Base-by-base conservation (phyloP, 2,329 filamentous ascomycete species). In the Phyllosticta capitalensis region DNA sequence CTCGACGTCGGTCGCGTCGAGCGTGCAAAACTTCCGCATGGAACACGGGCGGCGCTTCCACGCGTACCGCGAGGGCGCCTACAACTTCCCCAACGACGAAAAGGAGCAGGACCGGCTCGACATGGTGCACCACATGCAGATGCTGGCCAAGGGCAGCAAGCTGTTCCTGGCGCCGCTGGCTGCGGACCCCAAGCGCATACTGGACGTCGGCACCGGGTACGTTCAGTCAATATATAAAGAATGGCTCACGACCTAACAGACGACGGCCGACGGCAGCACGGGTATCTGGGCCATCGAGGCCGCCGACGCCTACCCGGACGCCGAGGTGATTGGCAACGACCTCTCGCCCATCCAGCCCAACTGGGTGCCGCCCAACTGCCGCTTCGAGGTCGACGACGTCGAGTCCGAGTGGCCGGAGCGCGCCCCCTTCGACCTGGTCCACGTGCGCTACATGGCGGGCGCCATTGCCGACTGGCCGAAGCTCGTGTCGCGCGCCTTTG, bases 351-450 rank as follows among this genome's bases (percentile, higher is more conserved):
- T 79, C 50, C 79, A 82, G 63, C 78, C 78, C 1, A 69, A 70
- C 33, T 72, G 77, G 71, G 75, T 85, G 9, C 84, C 83, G 17
- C 76, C 80, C 9, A 86, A 86, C 66, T 76, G 82, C 17, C 76
- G 62, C 30, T 75, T 75, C 63, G 70, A 75, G 57, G 68, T 75
- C 54, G 72, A 75, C 58, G 71, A 75, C 56, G 63, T 71, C 14
- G 71, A 74, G 51, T 65, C 70, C 7, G 68, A 72, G 26, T 75
- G 72, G 72, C 48, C 53, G 5, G 49, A 49, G 10, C 58, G 58
- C 54, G 10, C 24, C 1, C 54, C 55, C 3, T 71, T 70, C 58
- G 68, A 72, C 60, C 68, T 66, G 22, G 65, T 72, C 54, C 69
- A 71, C 59, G 60, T 64, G 48, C 66, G 69, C 22, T 68, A 70